These are phyloP conservation scores for Marchantia paleacea DNA, from an alignment of 225 moss, liverwort and hornwort species.

Conservation along the genomic window DNA sequence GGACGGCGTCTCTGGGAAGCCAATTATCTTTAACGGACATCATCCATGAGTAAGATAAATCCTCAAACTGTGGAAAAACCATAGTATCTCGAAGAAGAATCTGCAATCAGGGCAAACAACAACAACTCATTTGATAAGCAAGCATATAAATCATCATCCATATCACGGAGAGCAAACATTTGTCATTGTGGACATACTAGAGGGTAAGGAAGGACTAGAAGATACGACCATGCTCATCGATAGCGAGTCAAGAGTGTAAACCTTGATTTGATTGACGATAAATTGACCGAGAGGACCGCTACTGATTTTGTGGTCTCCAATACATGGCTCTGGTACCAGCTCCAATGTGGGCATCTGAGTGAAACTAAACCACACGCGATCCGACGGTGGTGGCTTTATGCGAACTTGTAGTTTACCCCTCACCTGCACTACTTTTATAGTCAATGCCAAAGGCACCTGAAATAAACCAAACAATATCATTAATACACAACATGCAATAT, in stretches of 20 bases:
- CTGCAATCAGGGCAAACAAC: constrained; percentile 38
- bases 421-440: constrained; percentile 67
- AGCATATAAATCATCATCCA: background rate
- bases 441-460: constrained; percentile 80
- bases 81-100: constrained; percentile 68
- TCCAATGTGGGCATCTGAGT: constrained; percentile 78
- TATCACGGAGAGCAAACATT: background rate
- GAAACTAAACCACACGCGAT: constrained; percentile 93
- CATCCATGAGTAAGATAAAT: constrained; percentile 74
- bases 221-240: background rate
- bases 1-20: constrained; percentile 59
- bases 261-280: constrained; percentile 93
- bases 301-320: constrained; percentile 82
- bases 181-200: background rate
- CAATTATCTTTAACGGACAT: constrained; percentile 69
- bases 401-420: constrained; percentile 72
- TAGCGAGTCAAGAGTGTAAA: constrained; percentile 19
- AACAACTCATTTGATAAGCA: background rate
- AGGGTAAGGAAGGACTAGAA: background rate
- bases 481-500: background rate
- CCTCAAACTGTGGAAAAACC: constrained; percentile 78
- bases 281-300: constrained; percentile 65
- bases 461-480: background rate
- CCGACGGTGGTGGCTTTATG: constrained; percentile 87
- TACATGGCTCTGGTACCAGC: constrained; percentile 81